phyloP scores from a whole-genome alignment of 345 rosid genomes.

The Ceriops decandra region DNA sequence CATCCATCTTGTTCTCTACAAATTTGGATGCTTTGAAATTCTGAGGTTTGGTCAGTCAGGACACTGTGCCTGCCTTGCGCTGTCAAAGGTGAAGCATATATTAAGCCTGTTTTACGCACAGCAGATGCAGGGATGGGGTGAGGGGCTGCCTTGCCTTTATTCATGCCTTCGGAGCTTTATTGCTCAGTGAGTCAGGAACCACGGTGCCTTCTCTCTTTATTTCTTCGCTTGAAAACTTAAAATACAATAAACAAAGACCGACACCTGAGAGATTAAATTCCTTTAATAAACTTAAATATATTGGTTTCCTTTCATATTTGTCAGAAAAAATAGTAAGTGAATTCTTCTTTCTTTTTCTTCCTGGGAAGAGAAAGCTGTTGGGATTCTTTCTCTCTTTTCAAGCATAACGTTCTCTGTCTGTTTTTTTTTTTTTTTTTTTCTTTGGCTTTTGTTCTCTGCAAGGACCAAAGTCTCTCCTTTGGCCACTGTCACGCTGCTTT shows the following conservation, averaged over 20 bases:
- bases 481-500: slow-evolving; percentile 7
- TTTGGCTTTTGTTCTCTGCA: neutral
- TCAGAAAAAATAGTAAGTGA: neutral
- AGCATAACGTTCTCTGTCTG: slow-evolving; percentile 16
- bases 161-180: slow-evolving; percentile 19
- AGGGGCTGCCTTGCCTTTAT: slow-evolving; percentile 13
- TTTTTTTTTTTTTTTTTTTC: neutral
- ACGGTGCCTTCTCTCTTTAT: neutral
- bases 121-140: neutral
- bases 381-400: slow-evolving; percentile 26
- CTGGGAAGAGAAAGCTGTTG: neutral
- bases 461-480: neutral
- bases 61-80: neutral
- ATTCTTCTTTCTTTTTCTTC: neutral
- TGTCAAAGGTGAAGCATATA: slow-evolving; percentile 11
- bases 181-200: neutral
- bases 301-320: neutral
- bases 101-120: neutral
- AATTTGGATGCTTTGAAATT: neutral
- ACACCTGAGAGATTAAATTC: too few species aligned
- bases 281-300: neutral
- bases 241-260: neutral
- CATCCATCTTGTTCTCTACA: neutral
- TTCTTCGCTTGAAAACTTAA: slow-evolving; percentile 8
- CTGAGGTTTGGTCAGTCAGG: neutral